phyloP scores from a whole-genome alignment of 2,329 filamentous ascomycete genomes.

The Apiospora marii region DNA sequence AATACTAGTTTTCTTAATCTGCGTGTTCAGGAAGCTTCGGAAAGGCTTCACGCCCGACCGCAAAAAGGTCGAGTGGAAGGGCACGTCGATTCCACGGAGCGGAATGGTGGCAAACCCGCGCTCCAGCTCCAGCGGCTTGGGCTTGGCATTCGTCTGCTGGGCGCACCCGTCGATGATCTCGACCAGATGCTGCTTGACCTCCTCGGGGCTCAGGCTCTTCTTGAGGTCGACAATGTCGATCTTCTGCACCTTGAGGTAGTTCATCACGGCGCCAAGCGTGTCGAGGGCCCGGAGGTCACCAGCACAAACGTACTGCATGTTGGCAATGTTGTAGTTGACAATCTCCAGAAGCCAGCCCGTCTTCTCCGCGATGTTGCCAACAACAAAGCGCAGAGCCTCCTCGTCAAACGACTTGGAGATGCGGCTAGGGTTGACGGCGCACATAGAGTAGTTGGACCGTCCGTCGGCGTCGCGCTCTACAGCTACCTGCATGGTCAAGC shows the following conservation, averaged over 20 bases:
- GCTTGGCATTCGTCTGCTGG: conserved; percentile 87
- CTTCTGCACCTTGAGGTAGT: conserved; percentile 96
- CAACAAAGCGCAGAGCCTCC: conserved; percentile 94
- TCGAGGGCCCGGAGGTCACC: conserved; percentile 76
- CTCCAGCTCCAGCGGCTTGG: conserved; percentile 85
- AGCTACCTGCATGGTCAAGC: conserved; percentile 98
- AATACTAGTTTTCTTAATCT: conserved; percentile 99
- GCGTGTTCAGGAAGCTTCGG: conserved; percentile 97
- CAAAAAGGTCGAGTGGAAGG: conserved; percentile 98
- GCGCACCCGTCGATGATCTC: conserved; percentile 92
- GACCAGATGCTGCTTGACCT: conserved; percentile 87
- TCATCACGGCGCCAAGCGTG: conserved; percentile 81
- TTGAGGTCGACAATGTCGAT: conserved; percentile 96
- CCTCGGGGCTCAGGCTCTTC: conserved; percentile 84
- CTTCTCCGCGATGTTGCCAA: conserved; percentile 92
- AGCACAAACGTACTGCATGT: conserved; percentile 78
- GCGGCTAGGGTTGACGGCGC: conserved; percentile 96
- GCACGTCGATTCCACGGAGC: conserved; percentile 95
- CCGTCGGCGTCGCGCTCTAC: conserved; percentile 94
- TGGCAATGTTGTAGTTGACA: conserved; percentile 91
- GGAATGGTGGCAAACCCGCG: conserved; percentile 97
- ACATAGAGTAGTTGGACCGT: conserved; percentile 99
- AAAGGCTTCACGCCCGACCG: conserved; percentile 99
- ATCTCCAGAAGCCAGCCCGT: conserved; percentile 97
- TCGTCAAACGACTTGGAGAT: conserved; percentile 99